Evolutionary conservation across 2,329 filamentous ascomycete species (phyloP).

Genomic region (Trichoderma brevicompactum): DNA sequence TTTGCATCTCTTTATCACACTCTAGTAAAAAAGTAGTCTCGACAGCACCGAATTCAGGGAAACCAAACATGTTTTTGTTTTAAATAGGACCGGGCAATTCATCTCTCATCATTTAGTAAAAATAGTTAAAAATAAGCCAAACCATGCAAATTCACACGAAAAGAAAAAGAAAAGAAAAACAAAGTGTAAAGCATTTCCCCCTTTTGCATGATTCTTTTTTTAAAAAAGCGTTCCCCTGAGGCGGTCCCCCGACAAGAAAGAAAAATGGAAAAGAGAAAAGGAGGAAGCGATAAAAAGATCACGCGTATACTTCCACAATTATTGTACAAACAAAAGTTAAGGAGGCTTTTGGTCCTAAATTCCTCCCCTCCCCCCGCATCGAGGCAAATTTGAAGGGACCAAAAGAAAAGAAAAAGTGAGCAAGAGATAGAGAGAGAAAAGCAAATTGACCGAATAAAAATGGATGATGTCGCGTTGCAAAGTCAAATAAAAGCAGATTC

Average conservation of each 20-base stretch:
- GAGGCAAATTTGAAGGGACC: neutral
- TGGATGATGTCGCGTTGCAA: constrained; percentile 5
- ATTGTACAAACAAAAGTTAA: constrained; percentile 25
- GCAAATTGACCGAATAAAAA: neutral
- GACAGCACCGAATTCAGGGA: neutral
- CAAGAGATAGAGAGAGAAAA: neutral
- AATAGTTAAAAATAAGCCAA: constrained; percentile 26
- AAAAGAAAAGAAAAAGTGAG: neutral
- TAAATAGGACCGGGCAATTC: constrained; percentile 23
- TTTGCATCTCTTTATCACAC: neutral
- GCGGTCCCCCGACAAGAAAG: neutral
- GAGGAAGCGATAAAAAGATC: neutral
- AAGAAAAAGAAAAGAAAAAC: neutral
- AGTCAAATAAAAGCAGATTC: constrained; percentile 10
- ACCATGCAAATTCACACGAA: constrained; percentile 25
- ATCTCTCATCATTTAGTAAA: constrained; percentile 30
- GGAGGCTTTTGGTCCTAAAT: neutral
- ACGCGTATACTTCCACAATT: constrained; percentile 18
- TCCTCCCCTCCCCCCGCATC: neutral
- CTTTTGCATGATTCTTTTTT: constrained; percentile 19
- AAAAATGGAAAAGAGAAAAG: neutral
- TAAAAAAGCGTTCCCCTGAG: neutral
- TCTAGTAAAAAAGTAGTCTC: neutral
- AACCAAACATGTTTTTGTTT: constrained; percentile 1
- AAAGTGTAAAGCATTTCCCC: neutral